Evolutionary conservation across 306 rosid genomes (phyloP).

Genomic region (Sesbania bispinosa): DNA sequence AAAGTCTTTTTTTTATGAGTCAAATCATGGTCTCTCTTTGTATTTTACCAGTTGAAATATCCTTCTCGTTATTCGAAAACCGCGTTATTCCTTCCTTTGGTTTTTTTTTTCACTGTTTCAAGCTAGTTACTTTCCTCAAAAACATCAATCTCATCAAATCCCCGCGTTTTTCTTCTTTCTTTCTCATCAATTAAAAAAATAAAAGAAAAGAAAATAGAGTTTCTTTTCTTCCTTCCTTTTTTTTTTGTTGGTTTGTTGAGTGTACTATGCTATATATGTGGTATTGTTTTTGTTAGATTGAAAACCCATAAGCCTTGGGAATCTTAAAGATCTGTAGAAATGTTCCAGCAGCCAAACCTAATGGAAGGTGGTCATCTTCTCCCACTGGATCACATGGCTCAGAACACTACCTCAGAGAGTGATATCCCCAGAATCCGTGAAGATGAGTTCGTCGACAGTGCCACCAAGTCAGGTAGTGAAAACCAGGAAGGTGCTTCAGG

Average conservation of each 20-base stretch:
- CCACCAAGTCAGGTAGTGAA: slow-evolving; percentile 88
- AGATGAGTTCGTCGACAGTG: slow-evolving; percentile 89
- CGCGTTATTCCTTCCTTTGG: slow-evolving; percentile 32
- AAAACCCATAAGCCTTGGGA: slow-evolving; percentile 63
- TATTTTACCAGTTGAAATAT: slow-evolving; percentile 29
- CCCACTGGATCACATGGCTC: slow-evolving; percentile 48
- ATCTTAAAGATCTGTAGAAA: slow-evolving; percentile 74
- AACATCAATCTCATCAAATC: slow-evolving; percentile 25
- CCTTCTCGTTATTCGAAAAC: slow-evolving; percentile 53
- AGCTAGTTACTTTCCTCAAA: slow-evolving; percentile 13
- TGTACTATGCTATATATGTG: slow-evolving; percentile 4
- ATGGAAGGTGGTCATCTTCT: slow-evolving; percentile 59
- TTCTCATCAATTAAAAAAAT: not conserved
- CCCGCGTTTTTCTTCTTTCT: not conserved
- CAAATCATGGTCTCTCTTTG: slow-evolving; percentile 15
- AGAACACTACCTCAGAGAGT: slow-evolving; percentile 71
- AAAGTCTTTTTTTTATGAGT: not conserved
- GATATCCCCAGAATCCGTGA: slow-evolving; percentile 66
- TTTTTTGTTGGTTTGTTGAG: not conserved
- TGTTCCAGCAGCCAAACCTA: slow-evolving; percentile 91
- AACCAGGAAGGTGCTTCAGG: slow-evolving; percentile 83
- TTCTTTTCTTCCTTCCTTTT: not conserved
- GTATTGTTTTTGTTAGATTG: slow-evolving; percentile 56
- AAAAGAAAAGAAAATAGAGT: not conserved
- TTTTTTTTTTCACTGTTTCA: not conserved